These are phyloP conservation scores for Colletotrichum liriopes DNA, from an alignment of 2,329 filamentous ascomycete species.

Conservation along the genomic window DNA sequence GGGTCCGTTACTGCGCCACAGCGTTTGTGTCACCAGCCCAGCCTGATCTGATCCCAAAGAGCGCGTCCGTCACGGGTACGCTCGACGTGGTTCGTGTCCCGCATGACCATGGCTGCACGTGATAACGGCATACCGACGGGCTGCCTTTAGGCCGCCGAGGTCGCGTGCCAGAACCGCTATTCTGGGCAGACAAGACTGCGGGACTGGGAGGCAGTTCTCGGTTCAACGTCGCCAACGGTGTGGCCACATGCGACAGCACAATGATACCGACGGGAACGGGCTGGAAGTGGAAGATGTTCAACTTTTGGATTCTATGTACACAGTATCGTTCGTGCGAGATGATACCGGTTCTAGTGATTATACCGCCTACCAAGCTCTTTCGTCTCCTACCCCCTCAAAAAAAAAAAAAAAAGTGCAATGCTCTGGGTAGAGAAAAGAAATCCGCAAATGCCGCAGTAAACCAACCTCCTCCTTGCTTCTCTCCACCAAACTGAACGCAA, in stretches of 20 bases:
- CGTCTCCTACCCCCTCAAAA: not conserved
- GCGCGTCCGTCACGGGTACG: not conserved
- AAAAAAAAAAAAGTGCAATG: constrained; percentile 16
- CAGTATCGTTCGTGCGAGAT: not conserved
- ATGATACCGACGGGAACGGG: not conserved
- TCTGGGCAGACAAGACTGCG: not conserved
- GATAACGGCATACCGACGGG: not conserved
- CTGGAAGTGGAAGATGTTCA: constrained; percentile 4
- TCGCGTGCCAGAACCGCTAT: not conserved
- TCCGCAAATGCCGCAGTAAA: constrained; percentile 11
- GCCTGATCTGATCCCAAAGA: not conserved
- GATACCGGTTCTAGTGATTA: constrained; percentile 17
- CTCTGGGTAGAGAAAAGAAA: not conserved
- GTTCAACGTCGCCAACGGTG: not conserved
- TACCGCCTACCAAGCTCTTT: not conserved
- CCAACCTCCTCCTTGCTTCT: not conserved
- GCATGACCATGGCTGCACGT: not conserved
- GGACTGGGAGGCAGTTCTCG: not conserved
- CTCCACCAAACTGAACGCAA: constrained; percentile 1
- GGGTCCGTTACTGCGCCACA: not conserved
- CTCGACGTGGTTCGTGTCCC: not conserved
- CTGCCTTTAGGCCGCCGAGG: not conserved
- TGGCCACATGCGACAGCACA: not conserved
- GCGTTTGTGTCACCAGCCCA: not conserved
- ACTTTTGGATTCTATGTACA: constrained; percentile 27